A percentile compares a stretch with the other conserved stretches of the same genome.
Conservation (phyloP, 345 rosid genomes). For the Populus alba region DNA sequence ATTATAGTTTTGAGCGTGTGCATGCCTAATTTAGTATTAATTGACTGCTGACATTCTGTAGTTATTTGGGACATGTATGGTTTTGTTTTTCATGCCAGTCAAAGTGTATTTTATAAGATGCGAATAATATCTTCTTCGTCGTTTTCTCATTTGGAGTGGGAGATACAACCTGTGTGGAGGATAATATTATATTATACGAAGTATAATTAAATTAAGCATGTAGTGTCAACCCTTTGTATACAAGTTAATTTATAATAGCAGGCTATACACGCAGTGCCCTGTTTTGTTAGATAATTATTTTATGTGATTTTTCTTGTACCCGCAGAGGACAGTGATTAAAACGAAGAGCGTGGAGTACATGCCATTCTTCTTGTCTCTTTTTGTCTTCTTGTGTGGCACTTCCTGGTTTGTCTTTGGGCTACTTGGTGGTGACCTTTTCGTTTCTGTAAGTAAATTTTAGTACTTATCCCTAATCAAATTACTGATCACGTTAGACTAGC, state of each 20-base stretch:
- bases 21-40: no score
- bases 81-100: background rate
- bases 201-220: background rate
- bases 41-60: background rate
- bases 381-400: conserved; percentile 90
- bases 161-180: background rate
- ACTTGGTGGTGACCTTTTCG: conserved; percentile 77
- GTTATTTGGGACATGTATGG: no score
- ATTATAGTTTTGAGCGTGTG: no score
- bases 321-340: conserved; percentile 82
- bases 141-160: background rate
- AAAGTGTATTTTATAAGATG: background rate
- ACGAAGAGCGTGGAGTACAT: conserved; percentile 94
- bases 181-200: background rate
- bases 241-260: no score
- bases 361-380: conserved; percentile 93
- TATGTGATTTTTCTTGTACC: background rate
- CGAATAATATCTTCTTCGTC: background rate
- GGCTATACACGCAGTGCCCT: background rate
- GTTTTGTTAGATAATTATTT: background rate
- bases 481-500: background rate
- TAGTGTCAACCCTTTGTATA: no score
- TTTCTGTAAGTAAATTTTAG: conserved; percentile 52
- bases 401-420: conserved; percentile 91
- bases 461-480: background rate